Evolutionary conservation across 306 rosid genomes (phyloP).

Genomic region (Nissolia schottii): DNA sequence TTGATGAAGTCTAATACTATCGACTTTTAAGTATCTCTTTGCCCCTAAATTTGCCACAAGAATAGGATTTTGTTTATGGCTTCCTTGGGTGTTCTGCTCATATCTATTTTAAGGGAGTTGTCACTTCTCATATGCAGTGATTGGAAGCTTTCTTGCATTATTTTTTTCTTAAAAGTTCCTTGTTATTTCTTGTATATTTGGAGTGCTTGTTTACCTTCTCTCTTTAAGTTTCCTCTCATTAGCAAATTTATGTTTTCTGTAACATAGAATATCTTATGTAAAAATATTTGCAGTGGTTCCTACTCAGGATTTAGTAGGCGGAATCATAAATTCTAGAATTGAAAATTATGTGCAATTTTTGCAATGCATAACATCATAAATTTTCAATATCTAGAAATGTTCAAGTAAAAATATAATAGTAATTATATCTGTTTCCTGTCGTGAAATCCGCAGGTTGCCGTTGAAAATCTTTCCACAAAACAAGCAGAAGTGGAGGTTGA

Average conservation of each 20-base stretch:
- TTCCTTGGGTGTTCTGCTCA: neutral
- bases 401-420: neutral
- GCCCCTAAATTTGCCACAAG: neutral
- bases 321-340: neutral
- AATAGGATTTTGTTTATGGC: neutral
- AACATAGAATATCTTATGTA: neutral
- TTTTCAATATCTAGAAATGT: neutral
- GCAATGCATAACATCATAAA: neutral
- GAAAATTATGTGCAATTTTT: neutral
- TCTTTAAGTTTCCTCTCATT: neutral
- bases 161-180: neutral
- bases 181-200: neutral
- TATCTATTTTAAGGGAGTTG: neutral
- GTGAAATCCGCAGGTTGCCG: conserved; percentile 47
- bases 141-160: neutral
- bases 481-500: conserved; percentile 76
- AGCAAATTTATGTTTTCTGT: neutral
- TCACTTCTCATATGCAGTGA: neutral
- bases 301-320: neutral
- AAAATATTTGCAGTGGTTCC: neutral
- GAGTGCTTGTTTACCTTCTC: neutral
- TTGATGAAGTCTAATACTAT: too few species aligned
- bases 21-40: too few species aligned
- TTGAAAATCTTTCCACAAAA: conserved; percentile 64
- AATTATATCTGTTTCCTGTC: neutral